Percentiles rank a stretch among this genome's conserved stretches.
phyloP scores from a whole-genome alignment of 2,329 filamentous ascomycete species.

The Trichoderma koningiopsis region DNA sequence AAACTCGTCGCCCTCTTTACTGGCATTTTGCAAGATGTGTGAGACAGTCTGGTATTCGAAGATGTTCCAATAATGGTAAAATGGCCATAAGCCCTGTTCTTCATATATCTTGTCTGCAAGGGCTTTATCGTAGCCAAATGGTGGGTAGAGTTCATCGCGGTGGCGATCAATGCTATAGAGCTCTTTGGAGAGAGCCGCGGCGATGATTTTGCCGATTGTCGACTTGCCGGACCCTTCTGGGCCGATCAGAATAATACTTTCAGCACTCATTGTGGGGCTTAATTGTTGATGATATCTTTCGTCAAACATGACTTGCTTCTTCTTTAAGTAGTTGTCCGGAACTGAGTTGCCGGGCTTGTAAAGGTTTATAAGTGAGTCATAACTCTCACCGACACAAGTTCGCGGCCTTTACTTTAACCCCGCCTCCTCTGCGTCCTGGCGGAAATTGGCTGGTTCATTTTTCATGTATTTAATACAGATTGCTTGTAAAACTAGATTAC shows the following conservation, averaged over 20 bases:
- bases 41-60: conserved; percentile 7
- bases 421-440: neutral
- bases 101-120: neutral
- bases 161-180: conserved; percentile 25
- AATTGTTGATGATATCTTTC: neutral
- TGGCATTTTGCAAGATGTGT: neutral
- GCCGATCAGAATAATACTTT: conserved; percentile 21
- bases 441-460: neutral
- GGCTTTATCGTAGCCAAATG: conserved; percentile 17
- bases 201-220: conserved; percentile 20
- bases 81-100: neutral
- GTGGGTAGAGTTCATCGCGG: conserved; percentile 25
- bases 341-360: neutral
- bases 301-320: neutral
- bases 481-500: neutral
- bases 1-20: conserved; percentile 5
- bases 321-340: neutral
- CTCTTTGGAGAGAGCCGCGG: conserved; percentile 1
- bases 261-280: neutral
- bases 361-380: neutral
- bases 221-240: conserved; percentile 27
- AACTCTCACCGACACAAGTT: neutral
- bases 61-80: conserved; percentile 6
- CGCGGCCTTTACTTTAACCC: neutral
- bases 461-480: neutral